Base-by-base conservation (phyloP, 2,329 filamentous ascomycete species). In the Colletotrichum echinochloae region DNA sequence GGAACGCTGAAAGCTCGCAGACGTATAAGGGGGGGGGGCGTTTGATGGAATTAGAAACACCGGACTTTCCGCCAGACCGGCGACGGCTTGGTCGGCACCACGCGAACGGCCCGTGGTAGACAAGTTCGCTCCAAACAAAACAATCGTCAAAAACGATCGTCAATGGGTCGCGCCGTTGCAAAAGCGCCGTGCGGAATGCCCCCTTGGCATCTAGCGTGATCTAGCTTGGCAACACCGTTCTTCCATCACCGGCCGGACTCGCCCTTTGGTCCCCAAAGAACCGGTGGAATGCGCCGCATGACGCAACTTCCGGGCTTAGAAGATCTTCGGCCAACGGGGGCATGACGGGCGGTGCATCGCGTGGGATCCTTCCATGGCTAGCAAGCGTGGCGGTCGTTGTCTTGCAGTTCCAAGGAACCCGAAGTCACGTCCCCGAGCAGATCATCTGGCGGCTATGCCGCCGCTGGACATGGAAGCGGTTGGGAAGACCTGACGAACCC, bases 111-210 rank as follows among this genome's bases (percentile, higher is more conserved):
- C 39, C 49, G 49, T 57, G 59, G 20, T 54, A 30, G 41, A 37
- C 28, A 33, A 23, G 30, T 20, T 18, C 18, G 1, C 8, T 12
- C 9, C 2, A 1, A 16, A 26, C 20, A 23, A 51, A 23, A 33
- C 20, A 20, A 52, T 26, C 35, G n/a, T 33, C 26, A 41, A 18
- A 35, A 54, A 41, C 28, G 39, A 59, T 39, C 12, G 52, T 65
- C 65, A 30, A 52, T 65, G 65, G 33, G 52, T 37, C 20, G 33
- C 65, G 60, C 65, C 60, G 20, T 59, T 65, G 59, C 33, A n/a
- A 61, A 61, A 28, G 20, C n/a, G 44, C 46, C n/a, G 6, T 46
- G 56, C 56, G 26, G 56, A 28, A 46, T 33, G 39, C 48, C 6
- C 6, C 56, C 20, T 60, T 11, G 4, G 41, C 12, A 20, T n/a